phyloP scores from a whole-genome alignment of 1,284 basidiomycete genomes.

The Ganoderma sinense region DNA sequence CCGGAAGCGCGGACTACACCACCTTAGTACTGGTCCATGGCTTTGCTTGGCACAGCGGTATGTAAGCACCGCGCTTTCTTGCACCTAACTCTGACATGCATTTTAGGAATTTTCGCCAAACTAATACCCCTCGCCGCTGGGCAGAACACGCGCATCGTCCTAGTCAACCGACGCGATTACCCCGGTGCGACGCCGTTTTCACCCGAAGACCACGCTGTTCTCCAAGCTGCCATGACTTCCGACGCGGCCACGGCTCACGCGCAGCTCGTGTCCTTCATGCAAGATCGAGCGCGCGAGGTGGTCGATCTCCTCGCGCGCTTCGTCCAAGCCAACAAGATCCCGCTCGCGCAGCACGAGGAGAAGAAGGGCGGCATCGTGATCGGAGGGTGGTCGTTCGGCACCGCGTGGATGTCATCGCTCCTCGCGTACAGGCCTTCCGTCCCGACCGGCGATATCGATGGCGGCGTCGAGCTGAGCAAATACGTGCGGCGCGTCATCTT shows the following conservation, averaged over 20 bases:
- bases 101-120: neutral
- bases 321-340: conserved; percentile 32
- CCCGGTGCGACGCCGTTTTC: conserved; percentile 16
- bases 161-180: conserved; percentile 22
- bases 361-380: conserved; percentile 36
- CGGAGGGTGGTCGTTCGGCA: conserved; percentile 37
- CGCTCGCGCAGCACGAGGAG: conserved; percentile 11
- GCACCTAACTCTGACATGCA: neutral
- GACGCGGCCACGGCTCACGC: conserved; percentile 16
- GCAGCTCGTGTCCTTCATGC: conserved; percentile 24
- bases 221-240: conserved; percentile 6
- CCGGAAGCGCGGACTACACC: conserved; percentile 27
- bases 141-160: conserved; percentile 18
- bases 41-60: conserved; percentile 35
- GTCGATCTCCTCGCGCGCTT: conserved; percentile 34
- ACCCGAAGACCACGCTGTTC: conserved; percentile 23
- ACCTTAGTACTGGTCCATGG: conserved; percentile 39
- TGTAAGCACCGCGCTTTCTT: neutral
- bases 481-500: conserved; percentile 11
- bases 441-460: neutral
- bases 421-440: conserved; percentile 30
- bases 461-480: conserved; percentile 1
- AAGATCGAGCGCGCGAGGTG: conserved; percentile 29
- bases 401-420: conserved; percentile 24
- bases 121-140: neutral